Percentiles rank a stretch among this genome's conserved stretches.
Conservation (phyloP, 2,329 filamentous ascomycete species). For the Pestalotiopsis sp. region DNA sequence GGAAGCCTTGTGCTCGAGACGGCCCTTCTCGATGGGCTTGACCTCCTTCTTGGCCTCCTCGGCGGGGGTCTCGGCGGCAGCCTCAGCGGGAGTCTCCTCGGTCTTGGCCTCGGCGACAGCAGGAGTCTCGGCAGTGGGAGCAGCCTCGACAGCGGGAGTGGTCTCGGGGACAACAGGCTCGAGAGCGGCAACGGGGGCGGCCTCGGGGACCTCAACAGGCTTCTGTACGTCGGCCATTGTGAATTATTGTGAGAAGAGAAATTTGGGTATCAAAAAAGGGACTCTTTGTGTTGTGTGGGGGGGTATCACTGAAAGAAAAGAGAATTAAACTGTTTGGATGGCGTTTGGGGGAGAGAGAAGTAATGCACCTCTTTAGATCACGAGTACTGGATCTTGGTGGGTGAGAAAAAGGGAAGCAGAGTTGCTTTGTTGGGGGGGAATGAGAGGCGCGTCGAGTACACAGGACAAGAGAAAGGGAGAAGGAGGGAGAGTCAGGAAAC, state of each 20-base stretch:
- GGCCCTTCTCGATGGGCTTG: constrained; percentile 78
- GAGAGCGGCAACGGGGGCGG: constrained; percentile 38
- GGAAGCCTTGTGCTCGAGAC: constrained; percentile 85
- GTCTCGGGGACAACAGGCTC: constrained; percentile 32
- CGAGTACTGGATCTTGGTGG: constrained; percentile 7
- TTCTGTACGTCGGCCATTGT: constrained; percentile 76
- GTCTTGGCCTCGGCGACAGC: constrained; percentile 41
- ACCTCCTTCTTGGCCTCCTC: constrained; percentile 49
- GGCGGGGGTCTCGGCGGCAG: constrained; percentile 40
- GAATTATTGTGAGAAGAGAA: constrained; percentile 36
- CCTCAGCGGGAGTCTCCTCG: constrained; percentile 41
- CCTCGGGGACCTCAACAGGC: constrained; percentile 62
- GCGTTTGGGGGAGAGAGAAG: constrained; percentile 4
- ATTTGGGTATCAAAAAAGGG: constrained; percentile 39
- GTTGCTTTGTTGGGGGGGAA: constrained; percentile 18
- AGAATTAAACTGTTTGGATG: constrained; percentile 27
- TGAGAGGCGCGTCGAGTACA: constrained; percentile 20
- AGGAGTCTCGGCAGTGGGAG: constrained; percentile 19
- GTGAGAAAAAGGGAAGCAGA: constrained; percentile 17
- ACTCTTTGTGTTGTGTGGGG: not conserved
- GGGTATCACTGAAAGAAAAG: constrained; percentile 53
- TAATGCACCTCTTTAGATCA: constrained; percentile 8
- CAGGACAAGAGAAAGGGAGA: constrained; percentile 25
- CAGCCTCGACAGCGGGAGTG: constrained; percentile 21
- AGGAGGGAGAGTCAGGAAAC: constrained; percentile 17